Base-by-base conservation (phyloP, 192 early-diverging fungal species). In the Entomortierella lignicola region DNA sequence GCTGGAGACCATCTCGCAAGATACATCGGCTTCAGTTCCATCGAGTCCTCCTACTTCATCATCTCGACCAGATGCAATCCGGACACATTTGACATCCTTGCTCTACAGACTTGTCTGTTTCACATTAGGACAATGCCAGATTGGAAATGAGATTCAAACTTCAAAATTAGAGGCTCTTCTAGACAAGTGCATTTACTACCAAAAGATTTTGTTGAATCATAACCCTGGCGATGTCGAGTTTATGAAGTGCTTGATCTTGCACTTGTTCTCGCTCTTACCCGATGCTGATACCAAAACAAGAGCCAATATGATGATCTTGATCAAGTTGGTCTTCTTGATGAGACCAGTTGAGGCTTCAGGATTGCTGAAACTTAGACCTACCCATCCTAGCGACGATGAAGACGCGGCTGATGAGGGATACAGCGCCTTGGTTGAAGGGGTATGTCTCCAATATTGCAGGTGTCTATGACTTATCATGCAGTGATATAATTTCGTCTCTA, bases 171-270 rank as follows among this genome's bases (percentile, higher is more conserved):
- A 60, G 17, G 80, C 80, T 4, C 71, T 90, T 8, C 61, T 92
- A 15, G 72, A 85, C 51, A 86, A 89, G 57, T 83, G 86, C 25
- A 86, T 92, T 21, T 83, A 89, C 39, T 80, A 91, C 75, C 90
- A 92, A 77, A 90, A 87, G 74, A 81, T 92, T 43, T 73, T 92
- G 20, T 52, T 92, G 0, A 84, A 81, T 66, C 39, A 54, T 13
- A 71, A 70, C 26, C 87, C 90, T 30, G 84, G 60, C 0, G 91
- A 92, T 69, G 74, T 77, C n/a, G 91, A 93, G 41, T 93, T 90
- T 54, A 77, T 90, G 60, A 84, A 82, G 60, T 85, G 86, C 53
- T 65, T 93, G 31, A 83, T 88, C 39, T 83, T 89, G 60, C 87
- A 92, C 73, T 57, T 93, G 29, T 92, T 88, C 57, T 72, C 77